phyloP scores from a whole-genome alignment of 75 land plant genomes.

The Selaginella moellendorffii region DNA sequence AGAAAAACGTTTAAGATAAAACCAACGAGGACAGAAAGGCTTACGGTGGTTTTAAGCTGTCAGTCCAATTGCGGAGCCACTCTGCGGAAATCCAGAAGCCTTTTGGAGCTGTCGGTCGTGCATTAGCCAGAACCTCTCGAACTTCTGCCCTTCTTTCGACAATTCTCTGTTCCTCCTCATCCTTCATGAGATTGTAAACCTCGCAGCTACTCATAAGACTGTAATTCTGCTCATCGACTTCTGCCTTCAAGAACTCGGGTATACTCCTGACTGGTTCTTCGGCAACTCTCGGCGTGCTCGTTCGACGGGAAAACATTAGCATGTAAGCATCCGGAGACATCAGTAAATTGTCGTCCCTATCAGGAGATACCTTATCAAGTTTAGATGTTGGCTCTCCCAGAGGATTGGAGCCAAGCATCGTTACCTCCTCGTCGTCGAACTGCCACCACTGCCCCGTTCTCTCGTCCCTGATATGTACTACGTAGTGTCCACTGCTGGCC shows the following conservation, averaged over 20 bases:
- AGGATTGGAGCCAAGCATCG: conserved; percentile 62
- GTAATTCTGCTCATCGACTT: conserved; percentile 40
- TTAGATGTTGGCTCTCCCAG: conserved; percentile 39
- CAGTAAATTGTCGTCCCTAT: conserved; percentile 5
- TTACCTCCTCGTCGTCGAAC: conserved; percentile 92
- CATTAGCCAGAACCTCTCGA: conserved; percentile 47
- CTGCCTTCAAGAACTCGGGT: conserved; percentile 50
- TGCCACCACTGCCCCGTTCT: conserved; percentile 85
- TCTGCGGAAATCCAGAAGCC: conserved; percentile 81
- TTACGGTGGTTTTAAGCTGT: conserved; percentile 52
- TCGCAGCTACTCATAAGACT: conserved; percentile 37
- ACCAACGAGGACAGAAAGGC: conserved; percentile 12
- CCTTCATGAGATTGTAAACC: conserved; percentile 39
- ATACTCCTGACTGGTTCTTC: conserved; percentile 9
- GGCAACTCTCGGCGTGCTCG: not conserved
- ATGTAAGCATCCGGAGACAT: conserved; percentile 92
- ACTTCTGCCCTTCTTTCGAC: conserved; percentile 64
- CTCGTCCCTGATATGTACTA: conserved; percentile 87
- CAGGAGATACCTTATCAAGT: not conserved
- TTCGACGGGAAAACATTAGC: conserved; percentile 62
- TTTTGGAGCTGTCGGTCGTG: conserved; percentile 31
- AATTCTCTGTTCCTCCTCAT: conserved; percentile 27
- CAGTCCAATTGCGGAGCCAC: conserved; percentile 96
- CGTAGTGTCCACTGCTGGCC: conserved; percentile 89
- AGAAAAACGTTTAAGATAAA: not conserved